phyloP scores from a whole-genome alignment of 306 rosid species.

The Pyrus pyrifolia region DNA sequence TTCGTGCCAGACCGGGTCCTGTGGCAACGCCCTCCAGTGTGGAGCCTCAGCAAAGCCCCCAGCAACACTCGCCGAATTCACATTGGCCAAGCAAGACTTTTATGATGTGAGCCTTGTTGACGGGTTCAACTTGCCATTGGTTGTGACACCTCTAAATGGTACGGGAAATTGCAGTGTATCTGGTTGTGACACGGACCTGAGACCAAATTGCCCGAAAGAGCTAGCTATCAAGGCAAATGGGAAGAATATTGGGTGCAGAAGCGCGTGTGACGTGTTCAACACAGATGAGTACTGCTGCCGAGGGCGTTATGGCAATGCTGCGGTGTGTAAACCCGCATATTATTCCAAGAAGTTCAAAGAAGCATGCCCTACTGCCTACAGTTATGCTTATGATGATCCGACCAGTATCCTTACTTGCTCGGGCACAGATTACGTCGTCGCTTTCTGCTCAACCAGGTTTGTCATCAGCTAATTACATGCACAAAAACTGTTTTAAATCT shows the following conservation, averaged over 20 bases:
- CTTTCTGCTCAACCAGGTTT: constrained; percentile 82
- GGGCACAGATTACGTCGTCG: constrained; percentile 53
- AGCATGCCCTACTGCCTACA: constrained; percentile 81
- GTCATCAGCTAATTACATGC: background rate
- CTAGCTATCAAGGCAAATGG: constrained; percentile 45
- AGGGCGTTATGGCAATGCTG: constrained; percentile 61
- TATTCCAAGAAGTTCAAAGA: constrained; percentile 75
- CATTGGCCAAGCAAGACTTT: constrained; percentile 48
- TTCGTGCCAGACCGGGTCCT: constrained; percentile 58
- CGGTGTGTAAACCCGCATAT: constrained; percentile 56
- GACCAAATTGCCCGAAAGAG: constrained; percentile 43
- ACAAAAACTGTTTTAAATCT: background rate
- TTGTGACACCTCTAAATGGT: constrained; percentile 48
- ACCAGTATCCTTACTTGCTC: constrained; percentile 71
- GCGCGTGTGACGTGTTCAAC: constrained; percentile 77
- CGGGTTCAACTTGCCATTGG: constrained; percentile 71
- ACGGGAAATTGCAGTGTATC: constrained; percentile 60
- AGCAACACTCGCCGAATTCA: constrained; percentile 78
- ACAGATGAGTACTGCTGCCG: constrained; percentile 86
- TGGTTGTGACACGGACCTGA: constrained; percentile 66
- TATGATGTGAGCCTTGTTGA: constrained; percentile 93
- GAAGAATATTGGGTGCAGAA: constrained; percentile 58
- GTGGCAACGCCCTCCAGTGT: constrained; percentile 58
- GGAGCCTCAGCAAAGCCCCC: constrained; percentile 57
- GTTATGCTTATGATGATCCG: constrained; percentile 92